These are phyloP conservation scores for Flueggea neowawraea DNA, from an alignment of 441 rosid genomes.

Conservation along the genomic window DNA sequence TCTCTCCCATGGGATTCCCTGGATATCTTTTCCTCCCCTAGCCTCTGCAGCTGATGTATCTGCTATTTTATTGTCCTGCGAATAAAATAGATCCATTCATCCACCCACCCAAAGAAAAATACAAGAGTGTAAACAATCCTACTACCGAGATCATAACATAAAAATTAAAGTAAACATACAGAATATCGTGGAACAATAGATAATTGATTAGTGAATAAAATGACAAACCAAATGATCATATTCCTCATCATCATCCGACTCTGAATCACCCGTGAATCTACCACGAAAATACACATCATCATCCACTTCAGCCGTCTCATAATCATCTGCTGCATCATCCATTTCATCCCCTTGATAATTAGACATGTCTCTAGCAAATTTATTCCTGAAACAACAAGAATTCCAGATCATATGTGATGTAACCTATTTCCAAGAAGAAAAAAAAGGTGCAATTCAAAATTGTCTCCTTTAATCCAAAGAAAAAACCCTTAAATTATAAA, in stretches of 20 bases:
- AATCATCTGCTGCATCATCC: constrained; percentile 43
- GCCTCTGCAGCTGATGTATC: constrained; percentile 87
- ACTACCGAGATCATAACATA: no score
- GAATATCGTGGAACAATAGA: neutral
- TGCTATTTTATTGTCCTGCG: constrained; percentile 49
- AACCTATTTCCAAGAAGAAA: no score
- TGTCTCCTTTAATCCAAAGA: no score
- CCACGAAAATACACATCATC: constrained; percentile 42
- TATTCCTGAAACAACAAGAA: constrained; percentile 13
- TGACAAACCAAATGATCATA: constrained; percentile 40
- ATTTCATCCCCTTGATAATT: constrained; percentile 32
- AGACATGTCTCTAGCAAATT: constrained; percentile 26
- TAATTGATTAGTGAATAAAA: no score
- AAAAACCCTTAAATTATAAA: no score
- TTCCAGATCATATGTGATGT: neutral
- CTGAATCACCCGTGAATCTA: constrained; percentile 45
- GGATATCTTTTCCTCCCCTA: constrained; percentile 83
- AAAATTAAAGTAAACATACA: no score
- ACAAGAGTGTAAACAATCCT: neutral
- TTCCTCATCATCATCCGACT: constrained; percentile 43
- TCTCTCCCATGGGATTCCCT: constrained; percentile 96
- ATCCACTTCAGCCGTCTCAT: constrained; percentile 50
- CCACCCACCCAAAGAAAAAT: neutral
- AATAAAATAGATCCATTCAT: no score
- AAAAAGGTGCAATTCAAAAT: no score